Conservation (phyloP, 225 moss, liverwort and hornwort genomes). For the Marchantia paleacea region DNA sequence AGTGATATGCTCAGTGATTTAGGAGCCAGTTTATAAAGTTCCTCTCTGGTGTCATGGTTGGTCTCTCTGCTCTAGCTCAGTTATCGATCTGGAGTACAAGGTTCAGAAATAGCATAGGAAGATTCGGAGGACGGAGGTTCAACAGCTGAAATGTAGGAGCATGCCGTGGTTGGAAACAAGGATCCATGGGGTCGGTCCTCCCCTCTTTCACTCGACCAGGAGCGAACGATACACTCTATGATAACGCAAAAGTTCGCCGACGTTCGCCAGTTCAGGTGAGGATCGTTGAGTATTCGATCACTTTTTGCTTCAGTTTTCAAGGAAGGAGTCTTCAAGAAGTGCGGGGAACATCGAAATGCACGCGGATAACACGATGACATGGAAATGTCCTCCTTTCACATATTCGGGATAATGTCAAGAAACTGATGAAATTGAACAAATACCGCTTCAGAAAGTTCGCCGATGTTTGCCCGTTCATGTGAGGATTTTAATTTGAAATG, state of each 20-base stretch:
- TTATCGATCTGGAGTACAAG: constrained; percentile 8
- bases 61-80: not conserved
- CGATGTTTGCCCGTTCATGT: not conserved
- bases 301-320: not conserved
- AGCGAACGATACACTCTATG: constrained; percentile 54
- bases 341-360: not conserved
- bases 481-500: not conserved
- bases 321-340: not conserved
- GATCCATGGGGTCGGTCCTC: constrained; percentile 43
- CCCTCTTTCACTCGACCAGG: constrained; percentile 33
- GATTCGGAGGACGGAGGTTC: not conserved
- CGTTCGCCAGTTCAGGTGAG: constrained; percentile 69
- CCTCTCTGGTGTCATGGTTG: not conserved
- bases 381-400: not conserved
- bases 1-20: not conserved
- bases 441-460: too few species aligned
- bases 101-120: not conserved
- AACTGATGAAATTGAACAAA: too few species aligned
- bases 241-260: constrained; percentile 93
- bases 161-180: constrained; percentile 17
- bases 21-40: not conserved
- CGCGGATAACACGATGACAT: not conserved
- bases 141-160: not conserved
- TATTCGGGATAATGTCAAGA: too few species aligned
- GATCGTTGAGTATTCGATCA: not conserved